A percentile compares a stretch with the other conserved stretches of the same genome.
Evolutionary conservation across 805 yeast species (phyloP).

Genomic region (Barnettozyma vustinii): DNA sequence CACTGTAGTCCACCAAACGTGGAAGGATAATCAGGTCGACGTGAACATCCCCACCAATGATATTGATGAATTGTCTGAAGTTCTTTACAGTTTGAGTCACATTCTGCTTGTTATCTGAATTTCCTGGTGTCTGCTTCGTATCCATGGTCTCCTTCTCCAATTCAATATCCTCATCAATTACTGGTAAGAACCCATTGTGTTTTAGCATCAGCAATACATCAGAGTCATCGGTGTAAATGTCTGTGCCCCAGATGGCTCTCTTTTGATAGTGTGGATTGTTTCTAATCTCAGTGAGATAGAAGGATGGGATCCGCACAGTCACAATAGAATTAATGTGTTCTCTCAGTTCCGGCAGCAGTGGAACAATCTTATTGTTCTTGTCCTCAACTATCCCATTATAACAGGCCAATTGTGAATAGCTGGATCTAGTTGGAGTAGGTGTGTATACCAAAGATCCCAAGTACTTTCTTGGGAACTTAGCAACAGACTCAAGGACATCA

Average conservation of each 20-base stretch:
- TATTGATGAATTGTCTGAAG: constrained; percentile 22
- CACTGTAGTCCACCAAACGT: constrained; percentile 54
- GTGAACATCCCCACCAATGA: constrained; percentile 30
- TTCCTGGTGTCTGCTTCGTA: constrained; percentile 37
- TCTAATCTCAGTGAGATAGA: constrained; percentile 20
- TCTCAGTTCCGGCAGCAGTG: constrained; percentile 29
- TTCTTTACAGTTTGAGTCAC: constrained; percentile 26
- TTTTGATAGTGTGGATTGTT: constrained; percentile 21
- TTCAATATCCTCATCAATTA: constrained; percentile 22
- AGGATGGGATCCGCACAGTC: constrained; percentile 26
- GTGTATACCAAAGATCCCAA: constrained; percentile 56
- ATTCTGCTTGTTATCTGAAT: constrained; percentile 27
- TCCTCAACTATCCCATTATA: constrained; percentile 3
- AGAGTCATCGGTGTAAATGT: constrained; percentile 90
- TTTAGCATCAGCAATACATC: constrained; percentile 70
- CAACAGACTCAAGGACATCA: constrained; percentile 36
- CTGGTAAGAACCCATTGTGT: constrained; percentile 66
- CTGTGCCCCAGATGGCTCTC: constrained; percentile 79
- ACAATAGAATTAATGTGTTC: constrained; percentile 37
- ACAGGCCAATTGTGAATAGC: constrained; percentile 22
- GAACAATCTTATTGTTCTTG: constrained; percentile 14
- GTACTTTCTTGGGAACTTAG: constrained; percentile 38
- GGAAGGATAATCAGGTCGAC: constrained; percentile 54
- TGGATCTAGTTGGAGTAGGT: constrained; percentile 45
- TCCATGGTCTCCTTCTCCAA: constrained; percentile 9